phyloP scores from a whole-genome alignment of 352 stramenopile genomes.

The Phytophthora ohioensis region DNA sequence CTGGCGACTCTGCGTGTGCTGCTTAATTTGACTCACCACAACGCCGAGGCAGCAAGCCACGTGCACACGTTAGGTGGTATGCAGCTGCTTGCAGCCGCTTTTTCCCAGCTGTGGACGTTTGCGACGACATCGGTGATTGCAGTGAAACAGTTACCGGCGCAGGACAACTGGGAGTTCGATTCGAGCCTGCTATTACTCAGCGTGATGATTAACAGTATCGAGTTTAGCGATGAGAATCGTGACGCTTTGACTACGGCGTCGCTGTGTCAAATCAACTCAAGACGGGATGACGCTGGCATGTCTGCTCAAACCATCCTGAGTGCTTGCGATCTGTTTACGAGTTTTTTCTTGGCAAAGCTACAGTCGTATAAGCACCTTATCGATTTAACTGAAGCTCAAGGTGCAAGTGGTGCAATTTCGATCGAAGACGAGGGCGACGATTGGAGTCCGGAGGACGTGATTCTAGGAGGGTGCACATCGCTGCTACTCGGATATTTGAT shows the following conservation, averaged over 20 bases:
- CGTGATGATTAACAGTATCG: constrained; percentile 77
- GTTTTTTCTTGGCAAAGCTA: constrained; percentile 66
- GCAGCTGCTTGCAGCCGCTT: constrained; percentile 50
- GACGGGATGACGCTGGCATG: background rate
- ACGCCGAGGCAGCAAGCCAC: constrained; percentile 51
- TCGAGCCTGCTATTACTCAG: constrained; percentile 66
- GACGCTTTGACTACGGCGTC: constrained; percentile 36
- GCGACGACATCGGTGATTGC: background rate
- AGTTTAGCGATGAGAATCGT: constrained; percentile 67
- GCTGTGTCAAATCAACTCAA: background rate
- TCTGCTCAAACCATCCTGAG: background rate
- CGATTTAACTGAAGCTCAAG: constrained; percentile 26
- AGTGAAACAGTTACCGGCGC: background rate
- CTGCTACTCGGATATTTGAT: constrained; percentile 82
- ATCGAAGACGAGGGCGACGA: constrained; percentile 37
- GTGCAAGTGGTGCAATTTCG: constrained; percentile 4
- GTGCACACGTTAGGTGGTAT: constrained; percentile 53
- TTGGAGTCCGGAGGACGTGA: constrained; percentile 78
- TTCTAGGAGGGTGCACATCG: constrained; percentile 73
- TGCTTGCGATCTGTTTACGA: constrained; percentile 50
- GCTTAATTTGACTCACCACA: constrained; percentile 87
- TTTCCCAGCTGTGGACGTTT: constrained; percentile 46
- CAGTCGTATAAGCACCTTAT: constrained; percentile 65
- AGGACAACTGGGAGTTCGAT: constrained; percentile 71
- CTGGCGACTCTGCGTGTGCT: constrained; percentile 62